Evolutionary conservation across 1,284 basidiomycete species (phyloP), one percentile per base, ranked within the genome.

Genomic region (Salmacisia buchloeana): DNA sequence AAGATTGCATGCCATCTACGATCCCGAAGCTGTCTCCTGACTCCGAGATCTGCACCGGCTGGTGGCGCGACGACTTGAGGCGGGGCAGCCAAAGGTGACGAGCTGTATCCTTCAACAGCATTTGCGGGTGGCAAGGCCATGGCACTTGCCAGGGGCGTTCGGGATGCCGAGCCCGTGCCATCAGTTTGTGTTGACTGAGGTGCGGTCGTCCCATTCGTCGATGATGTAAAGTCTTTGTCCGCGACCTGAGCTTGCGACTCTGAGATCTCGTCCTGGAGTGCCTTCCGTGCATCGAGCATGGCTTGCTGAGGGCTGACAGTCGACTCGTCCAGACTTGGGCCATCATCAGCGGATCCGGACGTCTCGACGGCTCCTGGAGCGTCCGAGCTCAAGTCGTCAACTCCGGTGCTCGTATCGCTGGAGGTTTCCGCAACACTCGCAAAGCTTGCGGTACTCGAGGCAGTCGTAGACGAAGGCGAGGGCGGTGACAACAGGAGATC

Each of bases 1-100:
- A 79, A 57, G 12, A 79, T 62, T 10, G 75, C 70, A 59, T 79
- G 74, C 75, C 76, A 78, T 18, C 70, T 68, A 29, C 67, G 67
- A 35, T 75, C 69, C 15, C 35, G 18, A 10, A 38, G 23, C 2
- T 10, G n/a, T 10, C 10, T 9, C 9, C 36, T 3, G 31, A 27
- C 10, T 13, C 10, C 29, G 25, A 41, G 56, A 39, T 29, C 56
- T 21, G 33, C 15, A 18, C 29, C 15, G 27, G 27, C 27, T 4
- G 34, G 36, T 58, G 33, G 33, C 15, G 34, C 27, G 9, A 39
- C 35, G 15, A 27, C 34, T 4, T n/a, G 56, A 38, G 35, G 35
- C 12, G 33, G 21, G 10, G 56, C 18, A n/a, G n/a, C n/a, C 21
- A 25, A 13, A 21, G 35, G 33, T 12, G 21, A 13, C n/a, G 18